Base-by-base conservation (phyloP, 768 basidiomycete genomes). In the Suillus decipiens region DNA sequence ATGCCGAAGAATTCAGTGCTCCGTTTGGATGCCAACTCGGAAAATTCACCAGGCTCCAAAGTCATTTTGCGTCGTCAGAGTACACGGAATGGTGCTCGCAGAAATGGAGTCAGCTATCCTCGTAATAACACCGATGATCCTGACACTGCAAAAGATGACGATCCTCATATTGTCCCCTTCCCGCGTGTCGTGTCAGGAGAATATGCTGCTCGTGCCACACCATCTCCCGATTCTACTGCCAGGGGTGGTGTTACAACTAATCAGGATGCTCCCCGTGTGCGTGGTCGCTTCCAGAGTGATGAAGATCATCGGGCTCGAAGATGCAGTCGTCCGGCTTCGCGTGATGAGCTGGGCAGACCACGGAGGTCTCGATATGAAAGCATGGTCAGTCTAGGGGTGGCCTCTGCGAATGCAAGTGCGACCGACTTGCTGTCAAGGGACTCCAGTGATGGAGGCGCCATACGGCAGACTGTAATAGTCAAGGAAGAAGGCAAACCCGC, bases 401-500 rank as follows among this genome's bases (percentile, higher is more conserved):
- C 77, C 8, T 81, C 83, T 28, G 68, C 77, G 61, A 81, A 84
- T 63, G 80, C 84, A 22, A 86, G 82, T 73, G 82, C 85, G 58
- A 92, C 89, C 74, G 90, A 92, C 74, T 73, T 90, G 64, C 75
- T 85, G 70, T 73, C 79, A 63, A 80, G 88, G 53, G 84, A 87
- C 71, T 85, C 86, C 36, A 77, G 85, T 73, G 89, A 90, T 67
- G 89, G 88, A 24, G 85, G 81, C 69, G 81, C 81, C 3, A 80
- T 85, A 33, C 80, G 91, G 41, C 86, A 87, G 77, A 86, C 88
- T 47, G 79, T 96, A 42, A 82, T 94, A 50, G 82, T 96, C 55
- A 81, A 84, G 72, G 94, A 95, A 78, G 87, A 90, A 66, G 93
- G 93, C 58, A 91, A 89, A 78, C 79, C 87, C 19, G 81, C 90